Conservation (phyloP, 139 green algal species). For the Coelastrella sp. region DNA sequence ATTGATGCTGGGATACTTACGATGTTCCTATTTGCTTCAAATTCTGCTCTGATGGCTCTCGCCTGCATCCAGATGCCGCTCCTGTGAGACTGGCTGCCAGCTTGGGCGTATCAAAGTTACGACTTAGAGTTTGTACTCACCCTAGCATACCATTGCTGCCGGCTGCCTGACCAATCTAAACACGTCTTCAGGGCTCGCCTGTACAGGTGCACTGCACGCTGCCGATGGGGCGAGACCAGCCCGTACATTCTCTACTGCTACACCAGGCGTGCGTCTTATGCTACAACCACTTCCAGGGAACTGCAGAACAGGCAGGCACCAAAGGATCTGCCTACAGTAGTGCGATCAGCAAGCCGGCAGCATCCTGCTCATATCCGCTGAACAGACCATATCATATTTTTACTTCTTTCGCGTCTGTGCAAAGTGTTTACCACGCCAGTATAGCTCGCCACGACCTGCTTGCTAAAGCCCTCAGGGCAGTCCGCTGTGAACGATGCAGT, state of each 20-base stretch:
- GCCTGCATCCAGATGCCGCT: not conserved
- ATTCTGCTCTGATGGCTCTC: constrained; percentile 46
- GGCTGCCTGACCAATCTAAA: constrained; percentile 47
- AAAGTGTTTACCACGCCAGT: too few relatives aligned
- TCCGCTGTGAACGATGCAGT: too few relatives aligned
- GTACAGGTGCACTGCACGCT: constrained; percentile 46
- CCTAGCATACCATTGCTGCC: constrained; percentile 47
- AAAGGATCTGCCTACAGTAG: not conserved
- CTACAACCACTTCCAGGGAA: not conserved
- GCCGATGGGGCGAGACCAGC: constrained; percentile 16
- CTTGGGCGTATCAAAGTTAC: not conserved
- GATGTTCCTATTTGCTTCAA: constrained; percentile 47
- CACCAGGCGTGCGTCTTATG: not conserved
- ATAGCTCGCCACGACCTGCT: too few relatives aligned
- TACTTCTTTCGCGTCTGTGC: too few relatives aligned
- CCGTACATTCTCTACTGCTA: constrained; percentile 22
- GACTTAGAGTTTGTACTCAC: not conserved
- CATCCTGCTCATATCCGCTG: not conserved
- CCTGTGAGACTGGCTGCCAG: not conserved
- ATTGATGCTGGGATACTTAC: constrained; percentile 1
- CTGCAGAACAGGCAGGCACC: not conserved
- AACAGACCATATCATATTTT: too few relatives aligned
- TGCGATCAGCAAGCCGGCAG: not conserved
- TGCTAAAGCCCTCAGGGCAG: too few relatives aligned
- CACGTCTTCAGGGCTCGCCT: constrained; percentile 44